Conservation (phyloP, 805 yeast genomes). For the Candida xyloterini region DNA sequence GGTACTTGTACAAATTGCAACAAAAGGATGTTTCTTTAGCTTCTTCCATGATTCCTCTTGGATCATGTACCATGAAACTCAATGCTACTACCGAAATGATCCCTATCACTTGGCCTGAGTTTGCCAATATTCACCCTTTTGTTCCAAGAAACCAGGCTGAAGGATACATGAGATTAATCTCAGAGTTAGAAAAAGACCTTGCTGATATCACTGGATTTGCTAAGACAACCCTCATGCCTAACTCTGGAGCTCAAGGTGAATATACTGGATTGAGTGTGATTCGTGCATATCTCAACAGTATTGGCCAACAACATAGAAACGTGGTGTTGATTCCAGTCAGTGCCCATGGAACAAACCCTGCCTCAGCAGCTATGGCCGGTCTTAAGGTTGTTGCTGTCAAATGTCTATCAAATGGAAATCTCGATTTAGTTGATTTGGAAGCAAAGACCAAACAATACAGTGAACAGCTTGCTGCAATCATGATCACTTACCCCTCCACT, state of each 20-base stretch:
- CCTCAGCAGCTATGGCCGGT: conserved; percentile 97
- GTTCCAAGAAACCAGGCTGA: conserved; percentile 85
- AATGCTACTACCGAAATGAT: conserved; percentile 95
- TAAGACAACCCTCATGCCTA: conserved; percentile 90
- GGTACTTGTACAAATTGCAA: conserved; percentile 85
- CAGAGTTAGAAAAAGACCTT: conserved; percentile 77
- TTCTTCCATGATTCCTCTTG: conserved; percentile 94
- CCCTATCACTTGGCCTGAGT: conserved; percentile 93
- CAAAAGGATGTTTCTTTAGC: conserved; percentile 89
- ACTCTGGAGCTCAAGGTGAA: conserved; percentile 99
- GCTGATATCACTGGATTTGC: conserved; percentile 92
- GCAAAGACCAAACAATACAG: conserved; percentile 68
- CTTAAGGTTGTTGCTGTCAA: conserved; percentile 90
- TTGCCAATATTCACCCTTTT: conserved; percentile 86
- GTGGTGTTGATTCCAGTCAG: conserved; percentile 93
- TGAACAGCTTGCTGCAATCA: conserved; percentile 77
- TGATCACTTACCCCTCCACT: conserved; percentile 98
- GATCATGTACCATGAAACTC: conserved; percentile 97
- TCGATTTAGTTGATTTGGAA: conserved; percentile 74
- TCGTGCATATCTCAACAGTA: conserved; percentile 65
- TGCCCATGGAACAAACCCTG: conserved; percentile 99
- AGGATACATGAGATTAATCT: conserved; percentile 76
- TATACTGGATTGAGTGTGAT: conserved; percentile 91
- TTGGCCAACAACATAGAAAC: conserved; percentile 71
- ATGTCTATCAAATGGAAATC: conserved; percentile 80